Evolutionary conservation across 768 basidiomycete species (phyloP).

Genomic region (Lanmaoa rubissima): DNA sequence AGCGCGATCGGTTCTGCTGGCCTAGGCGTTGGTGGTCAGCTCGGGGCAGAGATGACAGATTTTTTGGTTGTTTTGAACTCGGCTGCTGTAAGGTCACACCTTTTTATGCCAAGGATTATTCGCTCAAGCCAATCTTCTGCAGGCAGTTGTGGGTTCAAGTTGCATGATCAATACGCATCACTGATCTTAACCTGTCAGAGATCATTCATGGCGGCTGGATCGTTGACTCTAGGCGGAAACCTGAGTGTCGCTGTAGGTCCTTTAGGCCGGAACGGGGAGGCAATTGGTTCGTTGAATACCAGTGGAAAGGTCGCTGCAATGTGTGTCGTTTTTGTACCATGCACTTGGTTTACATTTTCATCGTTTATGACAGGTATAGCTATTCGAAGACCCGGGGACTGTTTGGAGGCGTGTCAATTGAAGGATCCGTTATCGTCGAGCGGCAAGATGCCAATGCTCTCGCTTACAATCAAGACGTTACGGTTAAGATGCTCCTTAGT

Average conservation of each 20-base stretch:
- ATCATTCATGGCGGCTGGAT: conserved; percentile 95
- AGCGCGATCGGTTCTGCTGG: conserved; percentile 94
- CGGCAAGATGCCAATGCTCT: conserved; percentile 88
- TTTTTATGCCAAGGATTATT: conserved; percentile 2
- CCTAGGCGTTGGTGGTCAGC: conserved; percentile 81
- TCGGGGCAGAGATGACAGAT: conserved; percentile 86
- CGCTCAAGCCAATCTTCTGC: not conserved
- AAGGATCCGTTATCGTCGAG: conserved; percentile 91
- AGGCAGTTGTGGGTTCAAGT: conserved; percentile 60
- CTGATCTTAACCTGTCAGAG: conserved; percentile 39
- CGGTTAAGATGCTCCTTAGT: conserved; percentile 75
- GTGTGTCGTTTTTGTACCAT: conserved; percentile 39
- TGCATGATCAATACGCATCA: not conserved
- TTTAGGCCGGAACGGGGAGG: conserved; percentile 91
- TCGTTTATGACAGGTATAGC: conserved; percentile 58
- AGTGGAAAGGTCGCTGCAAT: conserved; percentile 91
- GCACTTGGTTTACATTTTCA: not conserved
- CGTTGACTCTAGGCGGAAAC: conserved; percentile 87
- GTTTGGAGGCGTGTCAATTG: conserved; percentile 87
- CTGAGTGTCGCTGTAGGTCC: conserved; percentile 89
- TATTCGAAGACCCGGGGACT: conserved; percentile 92
- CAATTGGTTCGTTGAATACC: conserved; percentile 75
- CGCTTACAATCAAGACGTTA: conserved; percentile 75
- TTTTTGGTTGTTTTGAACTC: conserved; percentile 90
- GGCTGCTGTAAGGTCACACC: conserved; percentile 50